Percentiles rank a stretch among this genome's conserved stretches.
Conservation (phyloP, 441 rosid genomes). For the Populus hybrid region DNA sequence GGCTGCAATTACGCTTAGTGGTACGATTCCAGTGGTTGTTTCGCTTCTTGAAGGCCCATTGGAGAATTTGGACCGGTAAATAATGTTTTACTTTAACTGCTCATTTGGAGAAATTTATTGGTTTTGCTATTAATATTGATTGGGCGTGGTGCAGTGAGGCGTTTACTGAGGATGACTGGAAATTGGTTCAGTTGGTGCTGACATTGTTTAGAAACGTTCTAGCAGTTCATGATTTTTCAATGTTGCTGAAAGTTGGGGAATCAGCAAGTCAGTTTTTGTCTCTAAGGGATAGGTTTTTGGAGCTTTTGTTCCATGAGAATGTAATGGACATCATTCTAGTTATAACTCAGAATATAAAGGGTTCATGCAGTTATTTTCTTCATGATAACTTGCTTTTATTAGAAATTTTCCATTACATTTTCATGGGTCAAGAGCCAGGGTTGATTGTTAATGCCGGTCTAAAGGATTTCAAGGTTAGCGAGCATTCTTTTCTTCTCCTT, state of each 20-base stretch:
- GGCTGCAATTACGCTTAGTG: conserved; percentile 64
- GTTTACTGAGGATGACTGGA: conserved; percentile 95
- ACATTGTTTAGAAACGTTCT: conserved; percentile 83
- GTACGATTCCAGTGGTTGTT: conserved; percentile 62
- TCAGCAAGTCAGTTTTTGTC: conserved; percentile 65
- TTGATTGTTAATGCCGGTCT: conserved; percentile 52
- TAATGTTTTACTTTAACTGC: neutral
- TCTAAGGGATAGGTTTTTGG: conserved; percentile 73
- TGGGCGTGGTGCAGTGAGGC: conserved; percentile 46
- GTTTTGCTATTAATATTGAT: neutral
- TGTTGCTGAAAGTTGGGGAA: conserved; percentile 66
- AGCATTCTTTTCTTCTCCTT: conserved; percentile 11
- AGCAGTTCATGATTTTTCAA: conserved; percentile 73
- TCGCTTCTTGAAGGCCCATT: conserved; percentile 82
- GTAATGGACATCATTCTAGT: conserved; percentile 77
- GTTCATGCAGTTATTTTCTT: conserved; percentile 52
- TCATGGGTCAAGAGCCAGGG: conserved; percentile 79
- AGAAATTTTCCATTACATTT: conserved; percentile 71
- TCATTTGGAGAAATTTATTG: neutral
- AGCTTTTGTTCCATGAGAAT: conserved; percentile 75
- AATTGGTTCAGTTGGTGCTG: conserved; percentile 87
- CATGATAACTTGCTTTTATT: conserved; percentile 86
- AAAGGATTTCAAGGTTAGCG: conserved; percentile 45
- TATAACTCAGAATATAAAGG: conserved; percentile 64
- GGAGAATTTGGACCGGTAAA: conserved; percentile 74